Evolutionary conservation across 23 red algal genomes (phyloP), one percentile per base, ranked within the genome.

Genomic region (Gracilariopsis chorda): DNA sequence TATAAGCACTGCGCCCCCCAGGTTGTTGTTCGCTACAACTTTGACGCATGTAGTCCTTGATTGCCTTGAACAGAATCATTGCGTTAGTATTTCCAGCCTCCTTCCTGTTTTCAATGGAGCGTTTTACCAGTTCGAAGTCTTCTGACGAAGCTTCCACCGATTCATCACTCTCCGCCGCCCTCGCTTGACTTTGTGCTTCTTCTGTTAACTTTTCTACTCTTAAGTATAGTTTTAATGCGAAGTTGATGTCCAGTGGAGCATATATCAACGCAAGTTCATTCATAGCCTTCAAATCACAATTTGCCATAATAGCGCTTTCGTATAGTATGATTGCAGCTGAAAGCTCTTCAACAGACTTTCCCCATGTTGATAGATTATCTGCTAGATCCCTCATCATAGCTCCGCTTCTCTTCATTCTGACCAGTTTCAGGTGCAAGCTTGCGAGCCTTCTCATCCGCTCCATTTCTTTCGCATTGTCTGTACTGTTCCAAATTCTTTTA

Each of bases 231-330:
- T 59, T 19, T 57, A 57, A 34, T n/a, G 76, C 76, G 19, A 57
- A 80, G 20, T 57, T 59, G 30, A 80, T 57, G 48, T 80, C 76
- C 48, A n/a, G 6, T 19, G 23, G 0, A n/a, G 76, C 76, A 25
- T 35, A 59, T 1, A 41, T 80, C 32, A 80, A 24, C 1, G 76
- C 69, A 12, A 89, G 67, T 52, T 78, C 85, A 20, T 57, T 34
- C 68, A 89, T 89, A 13, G 85, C 61, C 69, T 78, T 78, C 4
- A 65, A 13, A 23, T 89, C 85, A 27, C 65, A 73, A 30, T 77
- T 63, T 37, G 85, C 69, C 49, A 89, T 32, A 47, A 89, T 89
- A 24, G 85, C 85, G 40, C 68, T 89, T 56, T 89, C 85, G 33
- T 76, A 89, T 23, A 89, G 72, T 25, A 62, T 24, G 36, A 46